A percentile compares a stretch with the other conserved stretches of the same genome.
phyloP scores from a whole-genome alignment of 73 alveolate species.

The Paramecium primaurelia region DNA sequence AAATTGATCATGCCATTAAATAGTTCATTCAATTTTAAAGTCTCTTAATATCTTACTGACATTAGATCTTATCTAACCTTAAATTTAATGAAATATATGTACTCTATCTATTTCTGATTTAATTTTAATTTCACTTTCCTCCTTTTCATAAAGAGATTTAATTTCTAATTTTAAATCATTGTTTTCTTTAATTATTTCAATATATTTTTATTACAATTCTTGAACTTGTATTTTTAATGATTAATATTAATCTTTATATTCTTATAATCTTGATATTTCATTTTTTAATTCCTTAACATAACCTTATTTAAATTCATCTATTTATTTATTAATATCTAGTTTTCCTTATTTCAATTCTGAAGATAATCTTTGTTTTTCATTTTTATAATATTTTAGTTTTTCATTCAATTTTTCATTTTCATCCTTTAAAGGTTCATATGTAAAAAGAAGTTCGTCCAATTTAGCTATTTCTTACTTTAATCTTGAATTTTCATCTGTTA shows the following conservation, averaged over 20 bases:
- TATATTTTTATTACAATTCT: not conserved
- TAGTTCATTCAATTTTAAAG: not conserved
- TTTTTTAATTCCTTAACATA: not conserved
- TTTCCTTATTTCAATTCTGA: not conserved
- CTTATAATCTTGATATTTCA: not conserved
- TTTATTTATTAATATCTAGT: not conserved
- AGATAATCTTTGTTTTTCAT: not conserved
- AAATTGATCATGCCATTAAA: not conserved
- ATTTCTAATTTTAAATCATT: not conserved
- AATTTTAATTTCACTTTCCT: slow-evolving; percentile 25
- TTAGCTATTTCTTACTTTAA: not conserved
- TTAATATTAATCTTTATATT: not conserved
- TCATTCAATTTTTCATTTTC: not conserved
- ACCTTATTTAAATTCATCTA: not conserved
- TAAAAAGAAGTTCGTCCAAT: not conserved
- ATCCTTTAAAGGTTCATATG: not conserved
- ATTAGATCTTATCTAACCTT: slow-evolving; percentile 38
- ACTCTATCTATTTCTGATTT: slow-evolving; percentile 42
- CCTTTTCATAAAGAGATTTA: not conserved
- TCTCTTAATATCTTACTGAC: slow-evolving; percentile 35
- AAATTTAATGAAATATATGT: not conserved
- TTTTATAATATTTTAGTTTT: not conserved
- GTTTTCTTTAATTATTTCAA: not conserved
- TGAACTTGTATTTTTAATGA: not conserved
- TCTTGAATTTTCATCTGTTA: not conserved